A percentile compares a stretch with the other conserved stretches of the same genome.
These are phyloP conservation scores for Paulownia fortunei DNA, from an alignment of 257 asterid genomes.

Conservation along the genomic window DNA sequence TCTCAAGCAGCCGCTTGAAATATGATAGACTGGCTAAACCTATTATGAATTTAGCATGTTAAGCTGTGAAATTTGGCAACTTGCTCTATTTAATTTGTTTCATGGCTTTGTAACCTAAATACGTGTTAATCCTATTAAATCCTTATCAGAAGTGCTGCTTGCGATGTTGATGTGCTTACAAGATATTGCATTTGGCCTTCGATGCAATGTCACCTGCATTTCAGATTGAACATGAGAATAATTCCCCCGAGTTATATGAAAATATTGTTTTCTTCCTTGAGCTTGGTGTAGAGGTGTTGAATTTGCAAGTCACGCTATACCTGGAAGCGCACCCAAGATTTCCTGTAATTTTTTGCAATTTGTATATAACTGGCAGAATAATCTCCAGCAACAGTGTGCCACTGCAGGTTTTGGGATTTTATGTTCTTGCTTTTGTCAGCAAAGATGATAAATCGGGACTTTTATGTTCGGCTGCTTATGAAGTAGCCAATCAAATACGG, in stretches of 20 bases:
- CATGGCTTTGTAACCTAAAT: constrained; percentile 18
- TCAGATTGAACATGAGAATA: not conserved
- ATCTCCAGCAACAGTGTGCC: too few species aligned
- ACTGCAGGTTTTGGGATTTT: too few species aligned
- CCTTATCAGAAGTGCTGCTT: not conserved
- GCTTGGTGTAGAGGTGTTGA: not conserved
- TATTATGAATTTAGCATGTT: not conserved
- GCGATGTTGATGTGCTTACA: not conserved
- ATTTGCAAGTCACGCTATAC: not conserved
- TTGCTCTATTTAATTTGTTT: not conserved
- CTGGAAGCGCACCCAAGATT: not conserved
- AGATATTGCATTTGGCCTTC: not conserved
- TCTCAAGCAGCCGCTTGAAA: constrained; percentile 55
- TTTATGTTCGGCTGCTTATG: too few species aligned
- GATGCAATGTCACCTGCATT: not conserved
- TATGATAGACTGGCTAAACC: not conserved
- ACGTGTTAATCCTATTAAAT: not conserved
- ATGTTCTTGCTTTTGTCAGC: too few species aligned
- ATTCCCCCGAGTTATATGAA: not conserved
- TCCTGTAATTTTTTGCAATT: not conserved
- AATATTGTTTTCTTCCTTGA: not conserved
- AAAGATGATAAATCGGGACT: too few species aligned
- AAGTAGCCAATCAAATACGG: too few species aligned
- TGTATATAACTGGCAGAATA: not conserved
- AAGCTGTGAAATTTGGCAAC: constrained; percentile 17